Evolutionary conservation across 768 basidiomycete species (phyloP).

Genomic region (Pholiota conissans): DNA sequence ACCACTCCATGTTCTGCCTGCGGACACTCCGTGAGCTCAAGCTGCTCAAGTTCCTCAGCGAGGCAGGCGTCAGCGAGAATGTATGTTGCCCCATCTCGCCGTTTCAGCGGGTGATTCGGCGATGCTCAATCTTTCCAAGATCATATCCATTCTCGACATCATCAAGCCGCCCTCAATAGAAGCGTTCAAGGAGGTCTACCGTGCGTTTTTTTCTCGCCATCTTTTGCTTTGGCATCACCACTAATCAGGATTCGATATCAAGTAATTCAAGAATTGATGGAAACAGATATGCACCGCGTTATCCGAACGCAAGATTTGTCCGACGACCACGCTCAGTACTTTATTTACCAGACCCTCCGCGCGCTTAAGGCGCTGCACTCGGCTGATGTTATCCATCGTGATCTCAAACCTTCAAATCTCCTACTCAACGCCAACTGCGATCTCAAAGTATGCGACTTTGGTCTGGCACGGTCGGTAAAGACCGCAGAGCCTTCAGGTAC

Average conservation of each 20-base stretch:
- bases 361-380: conserved; percentile 96
- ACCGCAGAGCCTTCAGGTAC: conserved; percentile 85
- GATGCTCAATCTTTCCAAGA: conserved; percentile 34
- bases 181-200: conserved; percentile 80
- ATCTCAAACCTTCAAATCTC: conserved; percentile 96
- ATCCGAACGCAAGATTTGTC: conserved; percentile 94
- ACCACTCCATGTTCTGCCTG: conserved; percentile 90
- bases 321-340: conserved; percentile 94
- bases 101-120: neutral
- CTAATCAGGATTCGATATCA: conserved; percentile 24
- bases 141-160: conserved; percentile 95
- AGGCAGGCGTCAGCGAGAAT: conserved; percentile 88
- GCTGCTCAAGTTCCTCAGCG: conserved; percentile 81
- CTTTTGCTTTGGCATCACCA: neutral
- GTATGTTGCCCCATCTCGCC: conserved; percentile 38
- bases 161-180: conserved; percentile 76
- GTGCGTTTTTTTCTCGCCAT: conserved; percentile 16
- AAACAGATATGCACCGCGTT: conserved; percentile 96
- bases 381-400: conserved; percentile 94
- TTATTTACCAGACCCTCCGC: conserved; percentile 91
- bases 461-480: conserved; percentile 86
- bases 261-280: conserved; percentile 93
- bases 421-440: conserved; percentile 98
- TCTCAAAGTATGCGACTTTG: conserved; percentile 94
- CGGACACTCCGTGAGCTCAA: conserved; percentile 91